These are phyloP conservation scores for Cyberlindnera sargentensis DNA, from an alignment of 805 yeast genomes.

Conservation along the genomic window DNA sequence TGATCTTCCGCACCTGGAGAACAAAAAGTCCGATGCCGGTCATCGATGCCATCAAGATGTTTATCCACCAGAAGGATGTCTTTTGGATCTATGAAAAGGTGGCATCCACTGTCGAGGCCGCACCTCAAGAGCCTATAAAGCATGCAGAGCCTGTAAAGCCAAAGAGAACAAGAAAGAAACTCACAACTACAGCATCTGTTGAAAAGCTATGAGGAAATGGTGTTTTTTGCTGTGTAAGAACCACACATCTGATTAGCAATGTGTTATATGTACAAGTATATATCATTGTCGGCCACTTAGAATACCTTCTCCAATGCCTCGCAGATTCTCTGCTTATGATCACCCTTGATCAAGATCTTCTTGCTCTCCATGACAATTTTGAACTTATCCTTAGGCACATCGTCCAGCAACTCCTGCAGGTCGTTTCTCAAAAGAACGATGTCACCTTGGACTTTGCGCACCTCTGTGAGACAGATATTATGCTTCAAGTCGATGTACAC, in stretches of 20 bases:
- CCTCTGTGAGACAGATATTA: slow-evolving; percentile 60
- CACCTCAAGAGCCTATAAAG: too few relatives aligned
- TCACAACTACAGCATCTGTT: background rate
- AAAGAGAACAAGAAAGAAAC: background rate
- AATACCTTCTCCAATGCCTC: slow-evolving; percentile 15
- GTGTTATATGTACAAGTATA: slow-evolving; percentile 3
- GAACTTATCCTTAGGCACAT: slow-evolving; percentile 39
- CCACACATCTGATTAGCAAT: background rate
- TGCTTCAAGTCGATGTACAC: slow-evolving; percentile 66
- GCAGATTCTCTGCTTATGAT: slow-evolving; percentile 15
- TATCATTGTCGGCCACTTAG: slow-evolving; percentile 1
- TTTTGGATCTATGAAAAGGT: slow-evolving; percentile 16
- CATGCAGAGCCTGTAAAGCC: background rate
- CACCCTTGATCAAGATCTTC: slow-evolving; percentile 31
- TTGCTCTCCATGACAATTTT: slow-evolving; percentile 43
- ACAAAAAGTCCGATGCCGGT: slow-evolving; percentile 13
- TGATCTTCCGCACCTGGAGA: slow-evolving; percentile 1
- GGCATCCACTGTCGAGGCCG: background rate
- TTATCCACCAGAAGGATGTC: slow-evolving; percentile 6
- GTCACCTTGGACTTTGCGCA: slow-evolving; percentile 67
- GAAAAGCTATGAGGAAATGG: too few relatives aligned
- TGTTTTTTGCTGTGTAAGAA: too few relatives aligned
- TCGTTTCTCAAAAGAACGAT: slow-evolving; percentile 59
- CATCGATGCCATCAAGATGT: slow-evolving; percentile 7
- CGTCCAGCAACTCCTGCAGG: slow-evolving; percentile 43